Evolutionary conservation across 2,329 filamentous ascomycete genomes (phyloP).

Genomic region (Neonectria coccinea): DNA sequence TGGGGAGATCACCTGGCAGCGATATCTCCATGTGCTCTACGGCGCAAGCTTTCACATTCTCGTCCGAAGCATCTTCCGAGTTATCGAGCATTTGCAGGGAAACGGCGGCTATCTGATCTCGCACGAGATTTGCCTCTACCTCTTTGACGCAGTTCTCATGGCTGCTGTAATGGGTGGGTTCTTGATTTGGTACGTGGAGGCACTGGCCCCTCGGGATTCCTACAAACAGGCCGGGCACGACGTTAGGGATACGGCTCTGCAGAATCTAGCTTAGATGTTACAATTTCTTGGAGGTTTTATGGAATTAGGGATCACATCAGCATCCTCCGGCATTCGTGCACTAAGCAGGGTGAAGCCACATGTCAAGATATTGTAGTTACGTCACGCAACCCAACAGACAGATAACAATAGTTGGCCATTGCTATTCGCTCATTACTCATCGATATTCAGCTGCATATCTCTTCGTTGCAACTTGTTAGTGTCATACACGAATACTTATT

Average conservation of each 20-base stretch:
- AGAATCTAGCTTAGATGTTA: too few relatives aligned
- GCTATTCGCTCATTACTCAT: neutral
- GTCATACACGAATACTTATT: neutral
- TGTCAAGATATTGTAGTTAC: too few relatives aligned
- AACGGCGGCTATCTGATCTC: constrained; percentile 54
- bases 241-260: too few relatives aligned
- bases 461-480: neutral
- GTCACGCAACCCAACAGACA: neutral
- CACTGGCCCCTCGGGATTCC: too few relatives aligned
- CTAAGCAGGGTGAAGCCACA: too few relatives aligned
- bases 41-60: constrained; percentile 55
- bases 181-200: too few relatives aligned
- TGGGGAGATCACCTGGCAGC: constrained; percentile 42
- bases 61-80: constrained; percentile 59
- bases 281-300: too few relatives aligned
- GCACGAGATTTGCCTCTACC: constrained; percentile 56
- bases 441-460: neutral
- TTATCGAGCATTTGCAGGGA: constrained; percentile 61
- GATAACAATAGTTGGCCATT: neutral
- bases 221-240: too few relatives aligned
- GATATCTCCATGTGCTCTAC: constrained; percentile 49
- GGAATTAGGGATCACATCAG: too few relatives aligned
- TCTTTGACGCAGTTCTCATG: constrained; percentile 60
- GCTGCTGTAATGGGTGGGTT: constrained; percentile 49
- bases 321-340: too few relatives aligned